Evolutionary conservation across 2,329 filamentous ascomycete genomes (phyloP), one percentile per base, ranked within the genome.

Genomic region (Phaeophleospora eucalypticola): DNA sequence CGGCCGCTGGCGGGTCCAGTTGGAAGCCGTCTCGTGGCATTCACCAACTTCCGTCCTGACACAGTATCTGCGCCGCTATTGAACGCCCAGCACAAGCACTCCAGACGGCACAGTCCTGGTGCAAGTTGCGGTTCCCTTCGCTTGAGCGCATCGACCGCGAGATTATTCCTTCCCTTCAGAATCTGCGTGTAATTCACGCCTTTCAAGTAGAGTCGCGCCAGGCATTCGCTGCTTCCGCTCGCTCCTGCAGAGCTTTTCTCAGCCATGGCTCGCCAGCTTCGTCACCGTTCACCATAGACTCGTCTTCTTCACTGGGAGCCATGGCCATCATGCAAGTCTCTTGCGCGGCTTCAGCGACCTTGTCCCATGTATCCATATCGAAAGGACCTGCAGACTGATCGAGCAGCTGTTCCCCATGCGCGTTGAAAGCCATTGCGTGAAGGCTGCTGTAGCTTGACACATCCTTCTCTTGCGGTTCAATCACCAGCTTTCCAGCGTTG

Each of bases 341-440:
- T 61, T 81, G 76, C 27, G 86, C 89, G 36, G 75, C 71, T 51
- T 83, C 76, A 54, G 83, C 80, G 15, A 86, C 80, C 36, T 76
- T 71, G 46, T 89, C 80, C 89, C 90, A 96, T 53, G 85, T 83
- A 12, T 81, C 76, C 55, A 86, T 74, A 38, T 81, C 80, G 63
- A 96, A 97, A 3, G 71, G 70, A 0, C 91, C 91, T 59, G 91
- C 82, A 60, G 89, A 95, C 69, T 95, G 87, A 27, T 80, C 83
- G 35, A 95, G 69, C 17, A 96, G 69, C 42, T 95, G 71, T 49
- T 87, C 82, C 7, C 84, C 80, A 42, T 81, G 74, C 1, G 83
- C 82, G n/a, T 84, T 84, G 65, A 93, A 95, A 4, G 83, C 85
- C 48, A 96, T 76, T n/a, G 86, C 87, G 64, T 96, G 91, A 17